Conservation (phyloP, 257 asterid genomes). For the Eucommia ulmoides region DNA sequence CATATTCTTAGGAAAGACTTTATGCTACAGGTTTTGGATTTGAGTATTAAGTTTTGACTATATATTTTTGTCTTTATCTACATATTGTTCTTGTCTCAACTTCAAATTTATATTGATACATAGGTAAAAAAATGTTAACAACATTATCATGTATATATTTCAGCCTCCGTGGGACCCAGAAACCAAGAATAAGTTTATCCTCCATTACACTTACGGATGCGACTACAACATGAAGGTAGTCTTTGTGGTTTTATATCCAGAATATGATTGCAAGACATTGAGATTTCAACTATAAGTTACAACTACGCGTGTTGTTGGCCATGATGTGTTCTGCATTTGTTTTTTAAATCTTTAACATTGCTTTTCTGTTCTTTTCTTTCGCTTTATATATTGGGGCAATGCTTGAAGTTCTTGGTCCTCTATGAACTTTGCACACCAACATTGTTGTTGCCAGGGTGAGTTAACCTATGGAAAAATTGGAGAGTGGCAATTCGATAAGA, state of each 20-base stretch:
- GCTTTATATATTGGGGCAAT: not conserved
- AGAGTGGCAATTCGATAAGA: constrained; percentile 61
- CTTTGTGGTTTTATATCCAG: not conserved
- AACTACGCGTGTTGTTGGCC: not conserved
- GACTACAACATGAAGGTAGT: constrained; percentile 51
- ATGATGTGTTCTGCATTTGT: not conserved
- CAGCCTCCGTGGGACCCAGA: constrained; percentile 73
- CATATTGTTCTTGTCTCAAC: not conserved
- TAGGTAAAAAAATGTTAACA: not conserved
- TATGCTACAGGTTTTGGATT: constrained; percentile 51
- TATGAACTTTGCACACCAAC: not conserved
- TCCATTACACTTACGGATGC: constrained; percentile 53
- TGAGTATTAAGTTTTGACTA: not conserved
- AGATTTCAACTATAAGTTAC: not conserved
- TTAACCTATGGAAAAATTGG: constrained; percentile 37
- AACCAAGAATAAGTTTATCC: constrained; percentile 31
- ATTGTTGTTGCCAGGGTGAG: constrained; percentile 38
- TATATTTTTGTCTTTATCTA: not conserved
- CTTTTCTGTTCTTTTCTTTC: not conserved
- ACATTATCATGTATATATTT: constrained; percentile 8
- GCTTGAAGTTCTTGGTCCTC: not conserved
- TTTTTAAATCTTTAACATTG: not conserved
- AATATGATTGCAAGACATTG: not conserved
- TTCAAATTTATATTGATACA: not conserved
- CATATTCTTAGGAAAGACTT: constrained; percentile 46